Percentiles rank a stretch among this genome's conserved stretches.
Evolutionary conservation across 306 rosid genomes (phyloP).

Genomic region (Lablab purpureus): DNA sequence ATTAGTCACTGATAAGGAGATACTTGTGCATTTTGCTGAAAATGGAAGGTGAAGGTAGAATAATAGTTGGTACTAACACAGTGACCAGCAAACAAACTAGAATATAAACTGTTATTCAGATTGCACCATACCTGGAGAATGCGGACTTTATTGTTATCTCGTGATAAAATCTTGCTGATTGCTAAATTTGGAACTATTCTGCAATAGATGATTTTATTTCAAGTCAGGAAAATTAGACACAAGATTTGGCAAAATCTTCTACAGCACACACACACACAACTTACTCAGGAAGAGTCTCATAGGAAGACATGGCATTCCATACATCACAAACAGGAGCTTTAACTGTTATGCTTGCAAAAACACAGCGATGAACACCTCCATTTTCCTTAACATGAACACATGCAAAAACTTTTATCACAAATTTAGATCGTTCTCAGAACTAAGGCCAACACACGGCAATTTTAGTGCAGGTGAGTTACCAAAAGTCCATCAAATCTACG

Average conservation of each 20-base stretch:
- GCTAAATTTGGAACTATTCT: slow-evolving; percentile 97
- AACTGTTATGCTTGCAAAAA: slow-evolving; percentile 94
- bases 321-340: slow-evolving; percentile 94
- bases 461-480: slow-evolving; percentile 60
- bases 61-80: slow-evolving; percentile 9
- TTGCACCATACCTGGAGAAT: slow-evolving; percentile 80
- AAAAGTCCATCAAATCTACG: slow-evolving; percentile 97
- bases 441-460: slow-evolving; percentile 37
- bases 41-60: neutral
- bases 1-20: slow-evolving; percentile 20
- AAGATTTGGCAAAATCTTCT: slow-evolving; percentile 8
- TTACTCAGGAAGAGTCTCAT: slow-evolving; percentile 97
- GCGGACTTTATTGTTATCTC: slow-evolving; percentile 96
- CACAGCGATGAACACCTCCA: slow-evolving; percentile 98
- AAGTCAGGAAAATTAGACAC: slow-evolving; percentile 38
- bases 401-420: slow-evolving; percentile 23
- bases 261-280: slow-evolving; percentile 38
- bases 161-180: slow-evolving; percentile 84
- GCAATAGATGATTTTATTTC: slow-evolving; percentile 51
- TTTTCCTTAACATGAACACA: slow-evolving; percentile 77
- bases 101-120: slow-evolving; percentile 19
- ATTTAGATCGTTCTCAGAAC: slow-evolving; percentile 27
- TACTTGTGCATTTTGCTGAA: neutral
- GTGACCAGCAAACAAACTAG: slow-evolving; percentile 15
- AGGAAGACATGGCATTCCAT: slow-evolving; percentile 85